Conservation (phyloP, 1,139 yeast genomes). For the Candida neerlandica region DNA sequence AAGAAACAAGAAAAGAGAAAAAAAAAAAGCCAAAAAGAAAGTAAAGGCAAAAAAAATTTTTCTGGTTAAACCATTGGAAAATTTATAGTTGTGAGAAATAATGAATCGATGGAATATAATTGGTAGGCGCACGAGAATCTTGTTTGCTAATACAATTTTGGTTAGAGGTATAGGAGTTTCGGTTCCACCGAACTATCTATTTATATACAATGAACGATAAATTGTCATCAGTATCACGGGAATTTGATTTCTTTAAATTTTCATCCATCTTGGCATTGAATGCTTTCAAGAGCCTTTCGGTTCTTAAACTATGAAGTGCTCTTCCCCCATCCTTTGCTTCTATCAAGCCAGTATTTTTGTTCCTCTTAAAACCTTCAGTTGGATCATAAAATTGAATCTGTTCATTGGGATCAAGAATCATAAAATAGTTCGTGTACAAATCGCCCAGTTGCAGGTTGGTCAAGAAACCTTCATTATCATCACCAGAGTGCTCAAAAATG, state of each 20-base stretch:
- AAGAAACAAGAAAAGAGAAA: slow-evolving; percentile 35
- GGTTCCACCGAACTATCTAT: no score
- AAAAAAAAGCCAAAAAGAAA: slow-evolving; percentile 5
- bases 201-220: slow-evolving; percentile 10
- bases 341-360: slow-evolving; percentile 7
- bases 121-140: background rate
- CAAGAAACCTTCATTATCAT: slow-evolving; percentile 30
- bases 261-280: background rate
- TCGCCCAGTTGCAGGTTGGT: slow-evolving; percentile 31
- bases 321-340: slow-evolving; percentile 6
- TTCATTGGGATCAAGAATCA: slow-evolving; percentile 24
- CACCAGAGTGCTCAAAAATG: slow-evolving; percentile 5
- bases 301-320: slow-evolving; percentile 7
- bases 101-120: background rate
- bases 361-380: slow-evolving; percentile 6
- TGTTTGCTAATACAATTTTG: background rate
- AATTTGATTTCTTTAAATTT: background rate
- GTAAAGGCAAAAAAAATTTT: slow-evolving; percentile 5
- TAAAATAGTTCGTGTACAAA: slow-evolving; percentile 37
- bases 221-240: background rate
- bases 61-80: slow-evolving; percentile 8
- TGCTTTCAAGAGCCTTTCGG: slow-evolving; percentile 5
- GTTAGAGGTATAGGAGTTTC: no score
- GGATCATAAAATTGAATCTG: slow-evolving; percentile 26
- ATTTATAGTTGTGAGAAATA: slow-evolving; percentile 9